A percentile compares a stretch with the other conserved stretches of the same genome.
phyloP scores from a whole-genome alignment of 2,329 filamentous ascomycete genomes.

The Aspergillus aculeatus region DNA sequence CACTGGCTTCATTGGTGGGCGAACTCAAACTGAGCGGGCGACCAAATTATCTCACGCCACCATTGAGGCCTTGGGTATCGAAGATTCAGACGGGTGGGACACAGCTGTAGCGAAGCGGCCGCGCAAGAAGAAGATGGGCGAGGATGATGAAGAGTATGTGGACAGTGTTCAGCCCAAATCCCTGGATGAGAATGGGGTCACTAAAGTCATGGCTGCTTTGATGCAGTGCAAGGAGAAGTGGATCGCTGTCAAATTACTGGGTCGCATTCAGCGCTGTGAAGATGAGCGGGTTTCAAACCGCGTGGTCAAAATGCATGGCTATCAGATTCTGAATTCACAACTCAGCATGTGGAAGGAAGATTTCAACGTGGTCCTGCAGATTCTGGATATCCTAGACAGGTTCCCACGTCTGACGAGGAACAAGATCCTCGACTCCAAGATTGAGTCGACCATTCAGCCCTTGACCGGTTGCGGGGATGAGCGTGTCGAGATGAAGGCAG shows the following conservation, averaged over 20 bases:
- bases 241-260: conserved; percentile 93
- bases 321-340: conserved; percentile 87
- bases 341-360: conserved; percentile 85
- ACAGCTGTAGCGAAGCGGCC: conserved; percentile 84
- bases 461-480: conserved; percentile 69
- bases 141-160: conserved; percentile 94
- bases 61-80: conserved; percentile 93
- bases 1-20: conserved; percentile 93
- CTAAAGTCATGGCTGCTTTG: conserved; percentile 92
- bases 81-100: conserved; percentile 89
- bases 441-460: conserved; percentile 74
- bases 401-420: conserved; percentile 91
- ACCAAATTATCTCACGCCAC: conserved; percentile 87
- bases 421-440: conserved; percentile 95
- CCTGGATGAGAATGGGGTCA: conserved; percentile 78
- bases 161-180: conserved; percentile 79
- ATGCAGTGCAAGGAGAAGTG: conserved; percentile 99
- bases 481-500: conserved; percentile 69
- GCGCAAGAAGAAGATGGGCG: conserved; percentile 84
- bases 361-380: conserved; percentile 82
- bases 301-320: conserved; percentile 95
- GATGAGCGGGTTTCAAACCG: conserved; percentile 84
- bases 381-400: conserved; percentile 82
- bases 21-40: conserved; percentile 92
- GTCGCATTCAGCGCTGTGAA: conserved; percentile 80